Evolutionary conservation across 23 red algal genomes (phyloP).

Genomic region (Agarophyton chilense): DNA sequence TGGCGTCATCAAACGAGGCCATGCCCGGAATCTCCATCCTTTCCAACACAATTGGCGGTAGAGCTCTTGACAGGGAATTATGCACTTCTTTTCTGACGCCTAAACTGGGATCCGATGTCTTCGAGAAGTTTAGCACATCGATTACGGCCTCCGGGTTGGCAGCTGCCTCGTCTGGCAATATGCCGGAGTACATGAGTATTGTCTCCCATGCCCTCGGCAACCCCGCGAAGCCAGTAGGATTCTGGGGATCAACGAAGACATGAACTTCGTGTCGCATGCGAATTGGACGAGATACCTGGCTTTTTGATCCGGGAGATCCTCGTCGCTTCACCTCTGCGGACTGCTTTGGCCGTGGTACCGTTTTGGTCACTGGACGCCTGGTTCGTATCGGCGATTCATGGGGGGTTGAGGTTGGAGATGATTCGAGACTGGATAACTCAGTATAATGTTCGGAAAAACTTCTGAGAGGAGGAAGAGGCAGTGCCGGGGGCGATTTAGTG

Average conservation of each 20-base stretch:
- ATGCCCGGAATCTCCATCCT: conserved; percentile 31
- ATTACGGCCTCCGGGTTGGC: conserved; percentile 82
- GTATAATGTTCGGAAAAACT: neutral
- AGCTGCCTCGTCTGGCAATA: conserved; percentile 70
- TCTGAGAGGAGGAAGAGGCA: conserved; percentile 17
- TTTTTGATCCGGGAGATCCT: neutral
- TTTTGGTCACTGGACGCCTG: too few species aligned
- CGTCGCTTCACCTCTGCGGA: neutral
- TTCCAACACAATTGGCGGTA: conserved; percentile 57
- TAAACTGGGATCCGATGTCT: neutral
- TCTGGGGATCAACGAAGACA: conserved; percentile 67
- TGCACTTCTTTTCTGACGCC: neutral
- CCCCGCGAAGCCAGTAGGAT: conserved; percentile 86
- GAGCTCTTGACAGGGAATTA: neutral
- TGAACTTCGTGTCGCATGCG: conserved; percentile 73
- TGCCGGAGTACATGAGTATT: conserved; percentile 80
- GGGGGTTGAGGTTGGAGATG: conserved; percentile 7
- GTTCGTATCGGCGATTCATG: neutral
- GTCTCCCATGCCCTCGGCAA: conserved; percentile 90
- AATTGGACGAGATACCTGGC: conserved; percentile 34
- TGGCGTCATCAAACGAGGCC: conserved; percentile 65
- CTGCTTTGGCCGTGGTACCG: neutral
- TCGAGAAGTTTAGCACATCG: conserved; percentile 88
- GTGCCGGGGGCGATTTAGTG: neutral
- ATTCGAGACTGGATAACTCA: neutral